Percentiles rank a stretch among this genome's conserved stretches.
Conservation (phyloP, 192 early-diverging fungal species). For the Backusella circina region DNA sequence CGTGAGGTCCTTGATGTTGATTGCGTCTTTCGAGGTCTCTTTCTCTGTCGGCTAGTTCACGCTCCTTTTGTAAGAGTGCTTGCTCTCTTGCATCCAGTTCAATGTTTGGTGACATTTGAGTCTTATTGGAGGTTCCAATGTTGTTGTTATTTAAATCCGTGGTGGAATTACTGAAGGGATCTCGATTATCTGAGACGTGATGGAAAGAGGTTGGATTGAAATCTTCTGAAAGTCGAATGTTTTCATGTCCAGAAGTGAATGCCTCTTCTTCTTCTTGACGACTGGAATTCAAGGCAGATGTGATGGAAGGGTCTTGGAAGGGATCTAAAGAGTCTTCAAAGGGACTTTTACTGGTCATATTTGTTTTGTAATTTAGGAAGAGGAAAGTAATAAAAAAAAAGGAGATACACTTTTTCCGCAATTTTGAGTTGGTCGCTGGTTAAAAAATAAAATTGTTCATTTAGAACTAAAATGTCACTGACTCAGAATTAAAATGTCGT, state of each 20-base stretch:
- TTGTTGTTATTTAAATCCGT: not conserved
- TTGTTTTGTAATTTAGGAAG: not conserved
- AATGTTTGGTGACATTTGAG: not conserved
- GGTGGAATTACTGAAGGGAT: constrained; percentile 17
- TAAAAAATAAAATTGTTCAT: no score
- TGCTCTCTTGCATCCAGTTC: constrained; percentile 56
- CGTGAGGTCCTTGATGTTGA: constrained; percentile 45
- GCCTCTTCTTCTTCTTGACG: constrained; percentile 11
- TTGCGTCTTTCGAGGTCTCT: constrained; percentile 62
- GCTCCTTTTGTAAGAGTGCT: constrained; percentile 69
- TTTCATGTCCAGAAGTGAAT: not conserved
- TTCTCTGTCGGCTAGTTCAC: constrained; percentile 75
- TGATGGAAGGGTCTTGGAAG: constrained; percentile 39
- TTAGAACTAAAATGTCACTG: no score
- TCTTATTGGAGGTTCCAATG: not conserved
- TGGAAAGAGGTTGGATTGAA: constrained; percentile 18
- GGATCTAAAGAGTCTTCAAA: constrained; percentile 37
- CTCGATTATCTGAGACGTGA: constrained; percentile 15
- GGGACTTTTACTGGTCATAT: constrained; percentile 8
- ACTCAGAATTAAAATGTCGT: no score
- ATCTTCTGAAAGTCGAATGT: constrained; percentile 10
- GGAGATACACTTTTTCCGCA: no score
- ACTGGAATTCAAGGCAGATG: constrained; percentile 30
- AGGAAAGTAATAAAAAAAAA: not conserved
- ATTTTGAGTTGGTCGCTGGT: no score